Evolutionary conservation across 176 grass and related monocot species (phyloP).

Genomic region (Hordeum vulgare): DNA sequence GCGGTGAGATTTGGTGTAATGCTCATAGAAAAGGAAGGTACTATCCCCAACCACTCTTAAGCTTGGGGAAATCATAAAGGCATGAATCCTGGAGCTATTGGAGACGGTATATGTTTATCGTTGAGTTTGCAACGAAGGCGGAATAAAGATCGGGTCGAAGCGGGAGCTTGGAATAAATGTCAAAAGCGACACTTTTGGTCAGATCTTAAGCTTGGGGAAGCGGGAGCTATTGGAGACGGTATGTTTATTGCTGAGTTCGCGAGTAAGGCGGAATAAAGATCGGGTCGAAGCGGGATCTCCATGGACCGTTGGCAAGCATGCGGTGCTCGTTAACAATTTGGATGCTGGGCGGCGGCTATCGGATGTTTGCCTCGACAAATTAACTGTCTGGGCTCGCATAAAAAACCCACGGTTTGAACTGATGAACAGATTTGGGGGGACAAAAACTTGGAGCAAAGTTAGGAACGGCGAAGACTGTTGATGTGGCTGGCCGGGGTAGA

Average conservation of each 20-base stretch:
- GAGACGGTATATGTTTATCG: too few species aligned
- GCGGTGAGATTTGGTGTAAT: too few species aligned
- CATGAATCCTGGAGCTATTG: fast-evolving
- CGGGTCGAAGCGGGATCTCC: neutral
- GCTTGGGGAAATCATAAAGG: neutral
- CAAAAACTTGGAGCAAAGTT: neutral
- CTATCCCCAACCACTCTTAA: neutral
- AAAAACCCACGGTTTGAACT: neutral
- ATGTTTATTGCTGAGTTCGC: neutral
- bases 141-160: too few species aligned
- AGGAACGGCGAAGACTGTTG: neutral
- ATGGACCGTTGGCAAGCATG: neutral
- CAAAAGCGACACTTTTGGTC: too few species aligned
- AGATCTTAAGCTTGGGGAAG: too few species aligned
- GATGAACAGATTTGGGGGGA: neutral
- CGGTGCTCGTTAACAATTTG: neutral
- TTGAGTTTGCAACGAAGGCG: too few species aligned
- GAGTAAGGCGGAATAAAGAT: neutral
- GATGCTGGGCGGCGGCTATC: neutral
- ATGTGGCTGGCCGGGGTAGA: neutral
- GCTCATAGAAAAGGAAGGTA: too few species aligned
- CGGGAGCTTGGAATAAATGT: too few species aligned
- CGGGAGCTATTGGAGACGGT: neutral
- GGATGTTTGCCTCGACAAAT: neutral
- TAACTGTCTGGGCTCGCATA: neutral